phyloP scores from a whole-genome alignment of 1,139 yeast species.

The Candida pseudocylindracea region DNA sequence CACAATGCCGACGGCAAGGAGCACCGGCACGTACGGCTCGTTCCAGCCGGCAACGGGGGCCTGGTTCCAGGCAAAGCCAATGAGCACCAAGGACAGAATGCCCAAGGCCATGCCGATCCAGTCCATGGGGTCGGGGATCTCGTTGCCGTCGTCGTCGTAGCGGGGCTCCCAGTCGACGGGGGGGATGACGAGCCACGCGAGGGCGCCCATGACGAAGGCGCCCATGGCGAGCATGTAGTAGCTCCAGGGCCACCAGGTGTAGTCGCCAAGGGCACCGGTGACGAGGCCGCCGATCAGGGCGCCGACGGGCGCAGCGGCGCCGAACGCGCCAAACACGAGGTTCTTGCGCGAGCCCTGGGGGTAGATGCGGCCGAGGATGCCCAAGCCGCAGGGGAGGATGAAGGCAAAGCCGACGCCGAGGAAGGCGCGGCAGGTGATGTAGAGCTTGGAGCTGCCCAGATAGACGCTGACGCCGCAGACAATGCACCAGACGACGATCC shows the following conservation, averaged over 20 bases:
- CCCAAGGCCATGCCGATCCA: constrained; percentile 23
- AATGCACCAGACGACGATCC: constrained; percentile 20
- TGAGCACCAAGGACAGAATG: constrained; percentile 19
- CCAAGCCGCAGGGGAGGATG: constrained; percentile 28
- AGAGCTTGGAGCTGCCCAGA: constrained; percentile 18
- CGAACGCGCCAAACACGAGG: constrained; percentile 24
- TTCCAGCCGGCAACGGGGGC: constrained; percentile 38
- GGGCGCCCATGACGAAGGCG: constrained; percentile 9
- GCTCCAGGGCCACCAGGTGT: constrained; percentile 28
- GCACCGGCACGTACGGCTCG: constrained; percentile 18
- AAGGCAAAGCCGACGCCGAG: constrained; percentile 34
- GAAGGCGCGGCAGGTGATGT: constrained; percentile 26
- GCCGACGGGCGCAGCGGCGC: constrained; percentile 33
- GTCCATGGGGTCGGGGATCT: constrained; percentile 10
- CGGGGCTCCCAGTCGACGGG: constrained; percentile 1
- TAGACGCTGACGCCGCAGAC: constrained; percentile 25
- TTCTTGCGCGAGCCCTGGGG: constrained; percentile 24
- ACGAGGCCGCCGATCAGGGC: constrained; percentile 25
- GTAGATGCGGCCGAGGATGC: constrained; percentile 24
- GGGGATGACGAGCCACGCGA: constrained; percentile 15
- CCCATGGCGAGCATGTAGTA: constrained; percentile 21
- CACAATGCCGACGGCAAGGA: constrained; percentile 17
- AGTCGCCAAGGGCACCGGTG: constrained; percentile 22
- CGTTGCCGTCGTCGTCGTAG: constrained; percentile 2
- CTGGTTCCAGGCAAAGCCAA: constrained; percentile 38